Evolutionary conservation across 495 filamentous ascomycete species (phyloP), one percentile per base, ranked within the genome.

Genomic region (Aspergillus cristatus): DNA sequence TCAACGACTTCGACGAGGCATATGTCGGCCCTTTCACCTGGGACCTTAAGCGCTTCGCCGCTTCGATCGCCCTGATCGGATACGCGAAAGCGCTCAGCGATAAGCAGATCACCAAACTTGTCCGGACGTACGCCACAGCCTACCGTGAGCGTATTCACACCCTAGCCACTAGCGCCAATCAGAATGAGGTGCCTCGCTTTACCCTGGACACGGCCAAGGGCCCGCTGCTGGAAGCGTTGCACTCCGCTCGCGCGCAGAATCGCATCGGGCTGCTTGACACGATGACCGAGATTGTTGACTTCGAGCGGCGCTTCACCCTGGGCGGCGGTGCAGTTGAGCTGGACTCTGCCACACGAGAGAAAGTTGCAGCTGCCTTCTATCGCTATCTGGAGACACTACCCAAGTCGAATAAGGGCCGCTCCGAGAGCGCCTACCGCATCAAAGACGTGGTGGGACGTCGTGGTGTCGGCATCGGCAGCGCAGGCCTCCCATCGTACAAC

Each of bases 1-100:
- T 47, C 4, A 47, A 47, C 20, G 44, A 47, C 39, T 47, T 47
- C 11, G 44, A 47, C 34, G 44, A 47, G 25, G 44, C 44, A 20
- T 47, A 38, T 28, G 44, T 47, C 12, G 44, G 44, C 10, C 44
- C 44, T 22, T 47, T 47, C 14, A 34, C 30, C n/a, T 42, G 38
- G 38, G 44, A 47, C 17, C 32, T 47, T 17, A 41, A 42, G 16
- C 44, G 44, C 16, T 47, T 47, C 16, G 28, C 14, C 7, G 44
- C 44, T 2, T 47, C 44, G 1, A 42, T 47, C 12, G 44, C 34
- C n/a, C 28, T 47, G 6, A 38, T 47, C 38, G 44, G 44, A 18
- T 47, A 47, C 22, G 29, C 44, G 1, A 47, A 47, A 20, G 44
- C 44, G 7, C 39, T 47, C 28, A 47, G 44, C 17, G 44, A 47